A percentile compares a stretch with the other conserved stretches of the same genome.
Conservation (phyloP, 805 yeast genomes). For the Dipodascus albidus region DNA sequence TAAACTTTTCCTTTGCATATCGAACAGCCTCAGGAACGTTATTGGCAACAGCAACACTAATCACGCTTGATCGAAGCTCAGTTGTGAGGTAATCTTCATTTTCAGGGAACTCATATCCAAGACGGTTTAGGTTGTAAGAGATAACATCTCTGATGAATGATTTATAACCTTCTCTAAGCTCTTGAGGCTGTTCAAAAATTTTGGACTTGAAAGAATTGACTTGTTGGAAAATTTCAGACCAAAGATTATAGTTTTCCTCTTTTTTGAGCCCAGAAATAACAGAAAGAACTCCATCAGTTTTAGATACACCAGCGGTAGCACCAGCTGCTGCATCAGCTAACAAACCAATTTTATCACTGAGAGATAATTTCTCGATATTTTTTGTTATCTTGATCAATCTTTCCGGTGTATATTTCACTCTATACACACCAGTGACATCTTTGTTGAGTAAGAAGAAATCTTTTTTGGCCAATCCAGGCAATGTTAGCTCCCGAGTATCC, state of each 20-base stretch:
- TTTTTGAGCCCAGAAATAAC: conserved; percentile 40
- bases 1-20: conserved; percentile 33
- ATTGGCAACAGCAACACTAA: conserved; percentile 23
- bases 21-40: conserved; percentile 25
- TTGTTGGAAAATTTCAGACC: conserved; percentile 37
- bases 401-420: conserved; percentile 41
- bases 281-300: conserved; percentile 37
- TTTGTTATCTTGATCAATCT: conserved; percentile 42
- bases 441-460: conserved; percentile 49
- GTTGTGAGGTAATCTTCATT: conserved; percentile 40
- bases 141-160: conserved; percentile 42
- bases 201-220: conserved; percentile 33
- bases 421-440: conserved; percentile 49
- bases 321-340: conserved; percentile 49
- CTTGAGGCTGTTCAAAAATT: conserved; percentile 33
- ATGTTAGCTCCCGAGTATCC: conserved; percentile 35
- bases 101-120: conserved; percentile 56
- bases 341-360: conserved; percentile 54
- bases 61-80: conserved; percentile 53
- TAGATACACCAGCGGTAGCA: conserved; percentile 39
- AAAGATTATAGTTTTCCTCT: conserved; percentile 40
- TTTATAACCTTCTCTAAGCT: conserved; percentile 30
- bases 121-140: conserved; percentile 36
- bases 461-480: conserved; percentile 30
- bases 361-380: conserved; percentile 37